Evolutionary conservation across 139 green algal genomes (phyloP), one percentile per base, ranked within the genome.

Genomic region (Helicosporidium sp.): DNA sequence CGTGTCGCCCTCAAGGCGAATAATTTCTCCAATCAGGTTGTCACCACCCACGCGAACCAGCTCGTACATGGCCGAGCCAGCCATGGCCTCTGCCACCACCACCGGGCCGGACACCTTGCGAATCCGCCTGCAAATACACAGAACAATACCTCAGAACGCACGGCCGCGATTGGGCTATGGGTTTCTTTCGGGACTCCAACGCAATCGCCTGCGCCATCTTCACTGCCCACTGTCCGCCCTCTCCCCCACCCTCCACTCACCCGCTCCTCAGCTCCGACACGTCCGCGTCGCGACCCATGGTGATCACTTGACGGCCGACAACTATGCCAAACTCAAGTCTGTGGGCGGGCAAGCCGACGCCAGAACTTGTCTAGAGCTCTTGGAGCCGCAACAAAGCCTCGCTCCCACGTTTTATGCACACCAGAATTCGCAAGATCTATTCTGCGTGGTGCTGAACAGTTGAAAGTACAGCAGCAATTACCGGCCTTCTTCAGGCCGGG

Each of bases 21-120:
- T 99, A 63, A 99, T 95, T 61, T 99, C 89, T 24, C 89, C 89
- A 54, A 97, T 97, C 37, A 99, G 76, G 24, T 83, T 73, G 51
- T 94, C 79, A 7, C 66, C 41, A 15, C 89, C 89, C 25, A 99
- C 89, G 25, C 89, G 79, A 18, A 99, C 84, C 22, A 99, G 77
- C 76, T 99, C 89, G 66, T 97, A 97, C 89, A 97, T 97, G 17
- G 87, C 87, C 20, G 79, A 69, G 13, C 87, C 87, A 44, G 60
- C 61, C 86, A 99, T 99, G 49, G 79, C 74, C 37, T 85, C 72
- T 22, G 89, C 89, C 41, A 99, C 71, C 12, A 99, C 89, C 46
- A 95, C 89, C 43, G 89, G 89, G 3, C 89, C 89, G 5, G 89
- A 97, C 7, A 97, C 88, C 62, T 91, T 91, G 26, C 70, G 71